Evolutionary conservation across 805 yeast species (phyloP).

Genomic region (Saccharomycopsis sp.): DNA sequence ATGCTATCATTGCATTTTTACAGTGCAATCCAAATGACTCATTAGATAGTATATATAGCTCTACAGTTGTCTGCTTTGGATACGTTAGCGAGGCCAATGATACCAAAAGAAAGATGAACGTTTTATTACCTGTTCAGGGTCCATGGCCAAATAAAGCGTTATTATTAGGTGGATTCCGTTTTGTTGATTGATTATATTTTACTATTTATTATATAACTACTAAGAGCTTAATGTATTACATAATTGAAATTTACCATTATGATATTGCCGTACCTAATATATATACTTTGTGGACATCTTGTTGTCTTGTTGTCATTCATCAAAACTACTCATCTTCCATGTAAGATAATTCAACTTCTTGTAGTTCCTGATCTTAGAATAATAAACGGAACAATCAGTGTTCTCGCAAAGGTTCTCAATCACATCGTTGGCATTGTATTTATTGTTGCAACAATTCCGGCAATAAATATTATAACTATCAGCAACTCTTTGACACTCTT

Average conservation of each 20-base stretch:
- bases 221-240: neutral
- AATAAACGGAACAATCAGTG: constrained; percentile 13
- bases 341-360: neutral
- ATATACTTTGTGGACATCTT: too few relatives aligned
- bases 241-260: too few relatives aligned
- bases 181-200: constrained; percentile 51
- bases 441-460: constrained; percentile 24
- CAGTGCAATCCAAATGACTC: constrained; percentile 42
- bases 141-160: constrained; percentile 69
- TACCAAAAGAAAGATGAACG: constrained; percentile 54
- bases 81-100: constrained; percentile 72
- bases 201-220: too few relatives aligned
- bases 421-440: neutral
- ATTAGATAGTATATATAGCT: constrained; percentile 40
- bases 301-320: too few relatives aligned
- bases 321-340: neutral
- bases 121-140: constrained; percentile 85
- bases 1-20: constrained; percentile 64
- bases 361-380: neutral
- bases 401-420: constrained; percentile 9
- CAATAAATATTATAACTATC: constrained; percentile 25
- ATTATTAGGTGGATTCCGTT: constrained; percentile 72
- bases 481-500: constrained; percentile 18
- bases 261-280: too few relatives aligned
- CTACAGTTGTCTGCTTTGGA: constrained; percentile 73